Evolutionary conservation across 805 yeast species (phyloP).

Genomic region (Danielia oregonensis): DNA sequence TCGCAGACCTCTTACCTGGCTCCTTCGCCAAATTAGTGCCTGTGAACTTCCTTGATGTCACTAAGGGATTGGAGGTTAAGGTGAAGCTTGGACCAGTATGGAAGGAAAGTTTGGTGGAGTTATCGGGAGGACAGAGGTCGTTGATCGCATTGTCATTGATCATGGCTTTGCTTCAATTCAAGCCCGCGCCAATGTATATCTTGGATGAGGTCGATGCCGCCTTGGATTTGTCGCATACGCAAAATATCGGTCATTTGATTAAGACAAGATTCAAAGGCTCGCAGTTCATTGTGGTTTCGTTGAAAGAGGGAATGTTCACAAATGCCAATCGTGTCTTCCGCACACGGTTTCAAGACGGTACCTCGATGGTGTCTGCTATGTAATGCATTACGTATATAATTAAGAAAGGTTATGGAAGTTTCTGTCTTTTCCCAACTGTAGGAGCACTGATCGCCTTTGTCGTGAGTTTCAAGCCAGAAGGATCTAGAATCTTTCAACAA

Average conservation of each 20-base stretch:
- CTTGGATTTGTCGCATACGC: slow-evolving; percentile 92
- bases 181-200: slow-evolving; percentile 98
- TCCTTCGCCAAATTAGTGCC: slow-evolving; percentile 88
- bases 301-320: slow-evolving; percentile 97
- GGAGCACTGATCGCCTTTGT: too few relatives aligned
- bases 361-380: slow-evolving; percentile 81
- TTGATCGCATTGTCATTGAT: slow-evolving; percentile 89
- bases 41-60: slow-evolving; percentile 73
- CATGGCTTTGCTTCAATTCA: slow-evolving; percentile 86
- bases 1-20: slow-evolving; percentile 82
- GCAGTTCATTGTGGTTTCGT: slow-evolving; percentile 92
- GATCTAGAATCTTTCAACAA: neutral
- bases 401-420: too few relatives aligned
- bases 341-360: slow-evolving; percentile 94
- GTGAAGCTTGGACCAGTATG: slow-evolving; percentile 89
- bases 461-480: too few relatives aligned
- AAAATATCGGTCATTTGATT: slow-evolving; percentile 93
- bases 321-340: slow-evolving; percentile 94
- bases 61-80: slow-evolving; percentile 85
- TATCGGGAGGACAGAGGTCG: slow-evolving; percentile 97
- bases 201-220: slow-evolving; percentile 99
- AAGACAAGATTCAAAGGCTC: slow-evolving; percentile 94
- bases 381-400: slow-evolving; percentile 19
- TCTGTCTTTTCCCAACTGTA: too few relatives aligned
- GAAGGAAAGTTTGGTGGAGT: slow-evolving; percentile 93